phyloP scores from a whole-genome alignment of 176 grass and related monocot species.

The Poa annua region DNA sequence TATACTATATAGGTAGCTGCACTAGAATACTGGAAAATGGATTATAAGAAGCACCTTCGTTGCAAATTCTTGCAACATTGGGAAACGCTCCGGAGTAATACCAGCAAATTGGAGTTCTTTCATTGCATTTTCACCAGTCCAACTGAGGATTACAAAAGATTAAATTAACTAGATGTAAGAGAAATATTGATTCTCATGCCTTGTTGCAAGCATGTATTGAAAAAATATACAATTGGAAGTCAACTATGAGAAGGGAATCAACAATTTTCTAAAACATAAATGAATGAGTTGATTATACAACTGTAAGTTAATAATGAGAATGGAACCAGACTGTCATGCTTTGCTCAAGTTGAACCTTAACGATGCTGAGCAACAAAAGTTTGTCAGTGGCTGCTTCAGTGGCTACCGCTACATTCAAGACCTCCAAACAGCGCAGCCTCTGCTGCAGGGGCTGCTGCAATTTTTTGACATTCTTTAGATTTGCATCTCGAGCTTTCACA shows the following conservation, averaged over 20 bases:
- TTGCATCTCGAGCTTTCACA: too few species aligned
- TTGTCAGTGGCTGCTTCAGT: too few species aligned
- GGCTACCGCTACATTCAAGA: too few species aligned
- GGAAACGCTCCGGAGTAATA: conserved; percentile 66
- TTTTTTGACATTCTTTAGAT: too few species aligned
- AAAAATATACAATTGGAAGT: not conserved
- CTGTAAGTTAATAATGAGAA: too few species aligned
- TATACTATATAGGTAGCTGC: not conserved
- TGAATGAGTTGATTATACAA: too few species aligned
- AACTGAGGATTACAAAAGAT: conserved; percentile 62
- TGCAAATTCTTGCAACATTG: conserved; percentile 83
- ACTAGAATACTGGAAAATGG: conserved; percentile 34
- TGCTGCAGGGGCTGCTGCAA: too few species aligned
- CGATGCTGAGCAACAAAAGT: too few species aligned
- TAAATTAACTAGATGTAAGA: conserved; percentile 36
- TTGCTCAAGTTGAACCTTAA: too few species aligned
- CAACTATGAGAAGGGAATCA: not conserved
- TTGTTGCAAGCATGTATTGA: not conserved
- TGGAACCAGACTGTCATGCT: too few species aligned
- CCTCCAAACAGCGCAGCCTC: too few species aligned
- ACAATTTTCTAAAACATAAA: not conserved
- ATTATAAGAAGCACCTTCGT: conserved; percentile 66
- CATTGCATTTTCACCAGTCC: conserved; percentile 84
- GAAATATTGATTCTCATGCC: conserved; percentile 14
- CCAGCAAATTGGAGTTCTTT: conserved; percentile 76